phyloP scores from a whole-genome alignment of 2,329 filamentous ascomycete species.

The Phaeosphaeria sp. region DNA sequence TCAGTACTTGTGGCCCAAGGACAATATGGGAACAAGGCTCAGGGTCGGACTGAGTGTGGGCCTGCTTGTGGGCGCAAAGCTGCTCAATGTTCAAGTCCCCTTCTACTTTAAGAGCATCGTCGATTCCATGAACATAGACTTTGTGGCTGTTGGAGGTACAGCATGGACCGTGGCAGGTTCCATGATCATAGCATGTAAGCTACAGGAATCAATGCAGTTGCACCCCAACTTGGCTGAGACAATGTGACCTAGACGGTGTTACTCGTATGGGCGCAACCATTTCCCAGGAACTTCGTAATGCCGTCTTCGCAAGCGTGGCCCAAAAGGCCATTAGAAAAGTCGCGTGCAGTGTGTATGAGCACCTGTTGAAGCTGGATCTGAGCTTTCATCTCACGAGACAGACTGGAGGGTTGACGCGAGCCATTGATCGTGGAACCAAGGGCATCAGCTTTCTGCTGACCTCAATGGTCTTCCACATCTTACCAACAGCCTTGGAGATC shows the following conservation, averaged over 20 bases:
- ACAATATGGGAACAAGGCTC: slow-evolving; percentile 80
- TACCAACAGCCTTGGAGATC: slow-evolving; percentile 93
- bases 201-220: slow-evolving; percentile 17
- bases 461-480: slow-evolving; percentile 97
- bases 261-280: slow-evolving; percentile 87
- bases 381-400: slow-evolving; percentile 94
- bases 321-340: slow-evolving; percentile 95
- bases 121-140: slow-evolving; percentile 96
- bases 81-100: slow-evolving; percentile 93
- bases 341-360: slow-evolving; percentile 89
- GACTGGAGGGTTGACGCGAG: slow-evolving; percentile 90
- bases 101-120: slow-evolving; percentile 99
- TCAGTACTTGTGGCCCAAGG: slow-evolving; percentile 93
- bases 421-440: slow-evolving; percentile 96
- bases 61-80: slow-evolving; percentile 86
- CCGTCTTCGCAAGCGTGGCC: slow-evolving; percentile 94
- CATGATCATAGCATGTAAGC: slow-evolving; percentile 84
- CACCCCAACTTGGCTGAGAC: slow-evolving; percentile 18
- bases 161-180: slow-evolving; percentile 87
- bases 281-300: slow-evolving; percentile 93
- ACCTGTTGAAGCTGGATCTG: slow-evolving; percentile 85
- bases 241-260: slow-evolving; percentile 67
- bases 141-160: slow-evolving; percentile 83
- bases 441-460: slow-evolving; percentile 97
- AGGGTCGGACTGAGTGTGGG: slow-evolving; percentile 85